Evolutionary conservation across 2,329 filamentous ascomycete species (phyloP).

Genomic region (Whalleya microplaca): DNA sequence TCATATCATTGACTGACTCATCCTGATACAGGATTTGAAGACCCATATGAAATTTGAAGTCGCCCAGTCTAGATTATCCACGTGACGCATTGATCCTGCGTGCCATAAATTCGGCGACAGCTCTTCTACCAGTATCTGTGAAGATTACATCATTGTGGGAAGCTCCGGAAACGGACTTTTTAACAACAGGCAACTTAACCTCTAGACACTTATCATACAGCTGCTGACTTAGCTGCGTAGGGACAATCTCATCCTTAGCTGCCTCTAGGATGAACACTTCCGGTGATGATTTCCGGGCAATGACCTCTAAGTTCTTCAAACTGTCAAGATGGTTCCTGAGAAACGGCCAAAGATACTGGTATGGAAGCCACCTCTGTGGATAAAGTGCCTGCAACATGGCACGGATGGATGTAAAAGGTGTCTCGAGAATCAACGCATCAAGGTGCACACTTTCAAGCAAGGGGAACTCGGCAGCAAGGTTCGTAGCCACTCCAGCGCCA

Average conservation of each 20-base stretch:
- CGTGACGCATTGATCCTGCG: conserved; percentile 22
- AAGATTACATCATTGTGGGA: conserved; percentile 62
- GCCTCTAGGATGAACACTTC: conserved; percentile 57
- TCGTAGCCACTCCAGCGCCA: conserved; percentile 72
- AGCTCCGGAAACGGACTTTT: conserved; percentile 49
- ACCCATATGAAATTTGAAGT: not conserved
- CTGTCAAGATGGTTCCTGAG: conserved; percentile 66
- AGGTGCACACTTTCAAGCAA: conserved; percentile 45
- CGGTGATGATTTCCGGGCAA: conserved; percentile 42
- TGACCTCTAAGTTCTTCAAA: conserved; percentile 51
- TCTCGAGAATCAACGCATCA: conserved; percentile 68
- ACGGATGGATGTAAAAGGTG: conserved; percentile 72
- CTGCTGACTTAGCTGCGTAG: conserved; percentile 50
- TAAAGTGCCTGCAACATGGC: conserved; percentile 75
- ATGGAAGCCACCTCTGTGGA: conserved; percentile 79
- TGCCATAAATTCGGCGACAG: conserved; percentile 49
- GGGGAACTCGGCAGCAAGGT: conserved; percentile 51
- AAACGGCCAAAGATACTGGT: conserved; percentile 75
- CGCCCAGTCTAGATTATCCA: conserved; percentile 13
- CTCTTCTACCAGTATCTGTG: conserved; percentile 47
- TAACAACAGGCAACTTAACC: conserved; percentile 50
- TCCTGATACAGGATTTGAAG: not conserved
- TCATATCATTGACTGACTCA: not conserved
- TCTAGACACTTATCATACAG: conserved; percentile 53
- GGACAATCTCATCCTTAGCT: conserved; percentile 63